Evolutionary conservation across 352 stramenopile species (phyloP), one percentile per base, ranked within the genome.

Genomic region (Achlya hypogyna): DNA sequence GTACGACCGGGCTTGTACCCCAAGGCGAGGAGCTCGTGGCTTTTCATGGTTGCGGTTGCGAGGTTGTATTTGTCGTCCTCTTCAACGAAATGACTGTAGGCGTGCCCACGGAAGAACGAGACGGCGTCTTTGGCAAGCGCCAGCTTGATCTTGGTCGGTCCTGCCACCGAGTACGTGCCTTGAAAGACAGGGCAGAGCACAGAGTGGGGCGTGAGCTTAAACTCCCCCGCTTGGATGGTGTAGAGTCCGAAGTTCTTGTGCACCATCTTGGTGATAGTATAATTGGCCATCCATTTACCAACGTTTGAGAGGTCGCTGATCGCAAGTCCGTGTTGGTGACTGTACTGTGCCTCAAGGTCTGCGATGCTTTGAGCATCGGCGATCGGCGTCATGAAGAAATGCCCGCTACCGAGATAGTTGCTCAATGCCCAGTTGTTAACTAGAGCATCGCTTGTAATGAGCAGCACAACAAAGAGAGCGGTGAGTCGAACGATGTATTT

Each of bases 281-380:
- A 64, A 38, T 64, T 31, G 12, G 35, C 35, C 54, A 63, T 63
- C 54, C 54, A 63, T 8, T 63, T 23, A 14, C 54, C 54, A 28
- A 64, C 52, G 35, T 64, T 64, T n/a, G 54, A 64, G n/a, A 64
- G 12, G 22, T 64, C 18, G 18, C 22, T 34, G 40, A 52, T 52
- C 8, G 27, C 25, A 8, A 34, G 10, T 6, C 35, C 54, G 20
- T 51, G n/a, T 5, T 25, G 14, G 47, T 51, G 35, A 4, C 12
- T 52, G 35, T 64, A 64, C 22, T 18, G 5, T 1, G 54, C 20
- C 23, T 25, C 34, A 23, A 64, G 6, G 5, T 52, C 20, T 12
- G 12, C 10, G 12, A 25, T 16, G 23, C 22, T 38, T n/a, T 25
- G 18, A 4, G 29, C 10, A 2, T 1, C 14, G 25, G 32, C 54